Evolutionary conservation across 1,284 basidiomycete genomes (phyloP).

Genomic region (Puccinia novopanici): DNA sequence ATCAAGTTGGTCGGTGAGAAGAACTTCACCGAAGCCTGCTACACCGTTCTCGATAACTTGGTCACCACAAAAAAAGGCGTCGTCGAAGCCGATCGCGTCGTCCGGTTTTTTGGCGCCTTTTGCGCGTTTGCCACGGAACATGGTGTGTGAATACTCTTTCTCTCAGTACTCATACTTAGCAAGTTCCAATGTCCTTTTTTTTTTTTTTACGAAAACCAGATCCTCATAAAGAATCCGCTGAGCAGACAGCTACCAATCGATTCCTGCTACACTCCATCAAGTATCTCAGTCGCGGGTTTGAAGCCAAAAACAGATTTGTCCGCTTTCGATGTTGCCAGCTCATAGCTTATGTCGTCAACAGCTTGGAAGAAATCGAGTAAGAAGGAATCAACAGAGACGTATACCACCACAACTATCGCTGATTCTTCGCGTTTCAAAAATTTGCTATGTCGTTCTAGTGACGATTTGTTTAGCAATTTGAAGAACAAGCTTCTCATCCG

Average conservation of each 20-base stretch:
- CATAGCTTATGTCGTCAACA: conserved; percentile 76
- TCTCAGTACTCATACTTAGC: not conserved
- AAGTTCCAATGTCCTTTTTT: conserved; percentile 3
- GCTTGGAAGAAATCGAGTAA: conserved; percentile 80
- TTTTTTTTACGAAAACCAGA: not conserved
- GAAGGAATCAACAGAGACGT: conserved; percentile 32
- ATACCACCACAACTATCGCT: not conserved
- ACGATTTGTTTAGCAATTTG: conserved; percentile 75
- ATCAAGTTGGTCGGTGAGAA: conserved; percentile 73
- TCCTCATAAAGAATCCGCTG: conserved; percentile 30
- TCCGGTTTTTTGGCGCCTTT: conserved; percentile 84
- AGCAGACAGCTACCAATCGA: conserved; percentile 53
- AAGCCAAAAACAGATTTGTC: conserved; percentile 84
- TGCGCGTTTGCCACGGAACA: conserved; percentile 76
- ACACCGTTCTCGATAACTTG: conserved; percentile 69
- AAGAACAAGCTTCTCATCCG: conserved; percentile 74
- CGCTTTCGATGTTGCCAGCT: conserved; percentile 77
- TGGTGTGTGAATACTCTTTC: conserved; percentile 63
- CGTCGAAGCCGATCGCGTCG: conserved; percentile 73
- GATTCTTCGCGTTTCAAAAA: not conserved
- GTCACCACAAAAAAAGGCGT: conserved; percentile 74
- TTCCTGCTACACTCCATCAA: conserved; percentile 67
- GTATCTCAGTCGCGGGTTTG: conserved; percentile 75
- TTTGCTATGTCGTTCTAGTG: conserved; percentile 63
- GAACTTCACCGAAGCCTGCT: conserved; percentile 69